Conservation (phyloP, 257 asterid species). For the Petunia axillaris region DNA sequence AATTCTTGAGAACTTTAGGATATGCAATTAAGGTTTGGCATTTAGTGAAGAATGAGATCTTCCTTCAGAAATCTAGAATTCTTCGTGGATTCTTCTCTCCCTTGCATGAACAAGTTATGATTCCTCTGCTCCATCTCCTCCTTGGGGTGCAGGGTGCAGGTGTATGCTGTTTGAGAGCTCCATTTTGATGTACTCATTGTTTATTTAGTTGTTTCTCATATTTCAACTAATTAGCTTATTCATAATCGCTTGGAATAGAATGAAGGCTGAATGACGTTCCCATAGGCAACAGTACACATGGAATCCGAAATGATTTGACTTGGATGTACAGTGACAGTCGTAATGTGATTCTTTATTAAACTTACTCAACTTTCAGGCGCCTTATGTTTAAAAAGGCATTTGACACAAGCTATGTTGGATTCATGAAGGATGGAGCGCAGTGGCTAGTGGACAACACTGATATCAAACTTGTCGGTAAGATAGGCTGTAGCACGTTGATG, state of each 20-base stretch:
- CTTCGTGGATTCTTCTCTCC: neutral
- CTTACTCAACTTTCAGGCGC: slow-evolving; percentile 52
- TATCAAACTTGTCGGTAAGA: slow-evolving; percentile 89
- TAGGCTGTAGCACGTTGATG: neutral
- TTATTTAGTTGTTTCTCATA: slow-evolving; percentile 13
- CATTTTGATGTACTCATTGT: neutral
- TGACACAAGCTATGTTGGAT: slow-evolving; percentile 88
- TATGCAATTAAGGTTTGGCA: neutral
- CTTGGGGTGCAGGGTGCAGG: neutral
- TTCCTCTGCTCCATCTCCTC: neutral
- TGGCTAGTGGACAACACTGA: slow-evolving; percentile 98
- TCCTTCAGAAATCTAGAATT: neutral
- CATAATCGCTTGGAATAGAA: slow-evolving; percentile 7
- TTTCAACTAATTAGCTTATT: neutral
- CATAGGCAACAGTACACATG: neutral
- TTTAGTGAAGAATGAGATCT: neutral
- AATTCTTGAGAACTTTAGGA: neutral
- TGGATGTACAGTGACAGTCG: neutral
- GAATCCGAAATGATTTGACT: neutral
- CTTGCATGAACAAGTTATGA: neutral
- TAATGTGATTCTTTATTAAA: neutral
- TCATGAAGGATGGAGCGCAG: slow-evolving; percentile 92
- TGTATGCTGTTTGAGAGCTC: slow-evolving; percentile 9
- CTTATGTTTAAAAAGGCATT: slow-evolving; percentile 88
- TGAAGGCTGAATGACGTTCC: neutral